Evolutionary conservation across 495 filamentous ascomycete genomes (phyloP), one percentile per base, ranked within the genome.

Genomic region (Penicillium robsamsonii): DNA sequence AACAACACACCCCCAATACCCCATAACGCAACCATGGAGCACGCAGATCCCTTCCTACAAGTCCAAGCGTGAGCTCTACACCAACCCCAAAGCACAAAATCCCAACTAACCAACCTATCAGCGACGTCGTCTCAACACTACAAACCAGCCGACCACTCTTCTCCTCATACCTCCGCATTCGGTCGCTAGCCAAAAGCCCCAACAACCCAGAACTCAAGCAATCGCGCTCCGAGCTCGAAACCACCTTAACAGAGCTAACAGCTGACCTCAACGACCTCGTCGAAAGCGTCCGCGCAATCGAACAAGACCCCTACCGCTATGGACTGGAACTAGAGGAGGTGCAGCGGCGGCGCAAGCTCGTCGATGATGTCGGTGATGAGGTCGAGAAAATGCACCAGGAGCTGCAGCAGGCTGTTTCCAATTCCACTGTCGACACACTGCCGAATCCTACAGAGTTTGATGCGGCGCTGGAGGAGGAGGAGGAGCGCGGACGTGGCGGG

Each of bases 161-260:
- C 80, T 86, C 88, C 59, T 96, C 92, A 40, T 97, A 96, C 80
- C 85, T 96, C 40, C 94, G 94, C 68, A 97, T 98, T 75, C 90
- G 91, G 64, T 91, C 92, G 17, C 84, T 95, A 15, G 80, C 87
- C 55, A 81, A 84, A 56, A 86, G 81, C 5, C 76, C 84, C 38
- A 73, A 73, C 48, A 91, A 89, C 52, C 95, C 92, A 29, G 95
- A 98, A 70, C 87, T 97, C 37, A 75, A 83, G 46, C 88, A 95
- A 69, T 85, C 95, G 29, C 88, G 89, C 53, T 64, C 79, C 9
- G 95, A 97, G 61, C 92, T 98, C 64, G 84, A 91, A 66, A 69
- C 79, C 12, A 87, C 87, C 4, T 81, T 97, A 38, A 76, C 82
- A 20, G 83, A 92, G 25, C 87, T 97, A 9, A 84, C 77, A 67